Evolutionary conservation across 2,329 filamentous ascomycete genomes (phyloP).

Genomic region (Pseudogymnoascus sp.): DNA sequence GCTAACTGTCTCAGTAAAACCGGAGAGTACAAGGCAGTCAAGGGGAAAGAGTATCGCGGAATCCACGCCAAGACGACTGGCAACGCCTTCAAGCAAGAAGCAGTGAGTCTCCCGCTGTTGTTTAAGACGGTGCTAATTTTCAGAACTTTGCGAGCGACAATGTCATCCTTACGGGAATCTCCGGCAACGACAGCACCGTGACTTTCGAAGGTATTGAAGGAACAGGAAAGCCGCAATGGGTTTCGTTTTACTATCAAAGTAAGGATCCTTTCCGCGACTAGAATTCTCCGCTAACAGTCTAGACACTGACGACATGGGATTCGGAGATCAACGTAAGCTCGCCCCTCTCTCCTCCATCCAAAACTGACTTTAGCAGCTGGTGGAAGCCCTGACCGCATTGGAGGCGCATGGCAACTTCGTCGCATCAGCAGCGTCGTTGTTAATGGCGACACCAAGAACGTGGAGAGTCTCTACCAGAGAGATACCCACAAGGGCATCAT

Average conservation of each 20-base stretch:
- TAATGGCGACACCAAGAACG: conserved; percentile 41
- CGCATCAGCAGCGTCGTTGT: conserved; percentile 53
- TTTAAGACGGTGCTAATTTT: not conserved
- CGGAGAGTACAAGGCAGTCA: conserved; percentile 34
- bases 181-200: conserved; percentile 46
- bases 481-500: conserved; percentile 54
- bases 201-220: conserved; percentile 43
- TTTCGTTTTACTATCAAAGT: conserved; percentile 50
- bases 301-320: conserved; percentile 52
- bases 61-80: conserved; percentile 38
- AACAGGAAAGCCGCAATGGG: conserved; percentile 44
- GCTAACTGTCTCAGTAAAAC: conserved; percentile 29
- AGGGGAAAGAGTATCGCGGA: conserved; percentile 40
- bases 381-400: conserved; percentile 51
- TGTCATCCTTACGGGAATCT: conserved; percentile 43
- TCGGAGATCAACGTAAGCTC: conserved; percentile 31
- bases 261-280: not conserved
- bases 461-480: conserved; percentile 44
- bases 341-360: not conserved
- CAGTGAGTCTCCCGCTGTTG: conserved; percentile 34
- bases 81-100: conserved; percentile 47
- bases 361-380: conserved; percentile 28
- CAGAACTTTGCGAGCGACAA: conserved; percentile 39
- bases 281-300: not conserved
- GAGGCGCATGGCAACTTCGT: conserved; percentile 50